A percentile compares a stretch with the other conserved stretches of the same genome.
These are phyloP conservation scores for Cucumis melo DNA, from an alignment of 306 rosid genomes.

Conservation along the genomic window DNA sequence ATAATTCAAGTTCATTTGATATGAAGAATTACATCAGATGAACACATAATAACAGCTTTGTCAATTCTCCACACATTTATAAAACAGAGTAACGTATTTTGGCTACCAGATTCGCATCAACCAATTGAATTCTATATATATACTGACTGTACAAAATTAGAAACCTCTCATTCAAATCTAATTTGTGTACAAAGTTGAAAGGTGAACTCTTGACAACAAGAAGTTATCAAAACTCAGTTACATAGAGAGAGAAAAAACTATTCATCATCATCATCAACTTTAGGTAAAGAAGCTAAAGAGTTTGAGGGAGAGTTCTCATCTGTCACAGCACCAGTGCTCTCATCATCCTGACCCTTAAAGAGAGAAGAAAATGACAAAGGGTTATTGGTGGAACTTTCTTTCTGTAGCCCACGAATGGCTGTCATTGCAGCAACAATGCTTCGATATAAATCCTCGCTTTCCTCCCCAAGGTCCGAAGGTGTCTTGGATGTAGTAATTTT, in stretches of 20 bases:
- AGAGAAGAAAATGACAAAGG: slow-evolving; percentile 74
- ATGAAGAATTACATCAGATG: not conserved
- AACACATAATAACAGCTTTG: not conserved
- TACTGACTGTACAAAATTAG: not conserved
- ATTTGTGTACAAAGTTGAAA: not conserved
- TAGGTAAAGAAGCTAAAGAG: slow-evolving; percentile 35
- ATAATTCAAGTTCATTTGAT: not conserved
- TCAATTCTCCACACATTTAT: not conserved
- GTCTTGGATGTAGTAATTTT: slow-evolving; percentile 14
- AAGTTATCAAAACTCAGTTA: slow-evolving; percentile 11
- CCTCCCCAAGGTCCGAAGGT: slow-evolving; percentile 51
- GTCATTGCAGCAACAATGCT: slow-evolving; percentile 85
- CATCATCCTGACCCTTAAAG: slow-evolving; percentile 47
- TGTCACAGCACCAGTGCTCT: slow-evolving; percentile 60
- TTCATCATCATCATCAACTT: slow-evolving; percentile 15
- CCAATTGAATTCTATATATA: slow-evolving; percentile 3
- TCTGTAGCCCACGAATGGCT: slow-evolving; percentile 73
- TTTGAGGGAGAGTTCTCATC: slow-evolving; percentile 62
- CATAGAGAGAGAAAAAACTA: slow-evolving; percentile 13
- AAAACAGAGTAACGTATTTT: not conserved
- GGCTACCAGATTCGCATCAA: not conserved
- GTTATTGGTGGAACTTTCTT: slow-evolving; percentile 73
- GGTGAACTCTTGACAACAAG: not conserved
- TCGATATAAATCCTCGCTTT: slow-evolving; percentile 44
- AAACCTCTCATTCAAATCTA: not conserved